Evolutionary conservation across 257 asterid species (phyloP).

Genomic region (Verbascum thapsus): DNA sequence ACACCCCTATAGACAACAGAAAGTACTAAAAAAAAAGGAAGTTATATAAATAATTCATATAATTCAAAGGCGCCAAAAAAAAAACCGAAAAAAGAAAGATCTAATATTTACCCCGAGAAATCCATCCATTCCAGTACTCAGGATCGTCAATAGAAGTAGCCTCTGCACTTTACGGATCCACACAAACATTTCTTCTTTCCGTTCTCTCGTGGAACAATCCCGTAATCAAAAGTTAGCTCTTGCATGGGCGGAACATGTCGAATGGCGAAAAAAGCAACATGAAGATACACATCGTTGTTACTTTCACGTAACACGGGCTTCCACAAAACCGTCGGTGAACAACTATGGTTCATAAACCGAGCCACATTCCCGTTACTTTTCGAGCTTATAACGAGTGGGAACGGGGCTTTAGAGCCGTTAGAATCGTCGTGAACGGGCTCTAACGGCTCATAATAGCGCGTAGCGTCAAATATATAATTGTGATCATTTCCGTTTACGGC

Average conservation of each 20-base stretch:
- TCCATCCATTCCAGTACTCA: not conserved
- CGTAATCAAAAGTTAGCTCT: constrained; percentile 84
- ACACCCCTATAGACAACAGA: not conserved
- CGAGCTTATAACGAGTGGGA: constrained; percentile 77
- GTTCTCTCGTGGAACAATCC: constrained; percentile 49
- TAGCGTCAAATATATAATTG: constrained; percentile 69
- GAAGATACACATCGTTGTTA: constrained; percentile 60
- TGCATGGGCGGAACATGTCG: constrained; percentile 91
- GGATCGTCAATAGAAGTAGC: constrained; percentile 58
- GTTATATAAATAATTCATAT: not conserved
- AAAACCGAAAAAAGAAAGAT: not conserved
- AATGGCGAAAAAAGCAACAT: constrained; percentile 79
- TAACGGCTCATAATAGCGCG: constrained; percentile 61
- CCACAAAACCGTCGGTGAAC: constrained; percentile 86
- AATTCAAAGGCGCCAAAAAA: not conserved
- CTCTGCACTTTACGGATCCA: constrained; percentile 73
- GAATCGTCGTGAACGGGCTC: constrained; percentile 48
- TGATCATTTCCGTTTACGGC: constrained; percentile 49
- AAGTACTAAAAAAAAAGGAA: too few relatives aligned
- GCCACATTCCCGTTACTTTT: constrained; percentile 80
- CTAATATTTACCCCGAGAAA: constrained; percentile 31
- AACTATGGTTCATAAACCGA: constrained; percentile 96
- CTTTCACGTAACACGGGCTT: constrained; percentile 78
- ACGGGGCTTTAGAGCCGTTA: constrained; percentile 47
- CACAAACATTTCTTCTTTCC: constrained; percentile 85